Evolutionary conservation across 2,329 filamentous ascomycete species (phyloP), one percentile per base, ranked within the genome.

Genomic region (Fusarium begoniae): DNA sequence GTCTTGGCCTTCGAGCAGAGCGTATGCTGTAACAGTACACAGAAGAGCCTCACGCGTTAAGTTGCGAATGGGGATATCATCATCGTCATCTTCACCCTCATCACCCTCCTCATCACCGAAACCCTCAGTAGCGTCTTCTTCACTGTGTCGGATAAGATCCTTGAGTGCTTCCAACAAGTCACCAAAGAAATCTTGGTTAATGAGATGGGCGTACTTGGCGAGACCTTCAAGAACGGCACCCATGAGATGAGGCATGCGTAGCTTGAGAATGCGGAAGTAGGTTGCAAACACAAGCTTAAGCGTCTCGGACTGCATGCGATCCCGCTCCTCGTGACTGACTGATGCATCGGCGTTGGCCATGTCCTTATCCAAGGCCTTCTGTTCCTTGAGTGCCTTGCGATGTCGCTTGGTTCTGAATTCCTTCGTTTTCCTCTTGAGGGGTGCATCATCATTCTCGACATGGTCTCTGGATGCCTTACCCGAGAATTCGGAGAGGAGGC

Each of bases 121-220:
- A 8, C 85, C 86, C 4, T 81, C 84, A 17, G 86, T 84, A 8
- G 86, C 86, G 22, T 88, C 85, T 1, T 87, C 86, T 78, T 92
- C 89, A 59, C 93, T 92, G 75, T 95, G 90, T 8, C 90, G 90
- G 77, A 98, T 96, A 50, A 99, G 89, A 73, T 99, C 96, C 82
- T 97, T 97, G 44, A 99, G 87, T 2, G 95, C 96, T 83, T 98
- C 96, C 17, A 99, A 89, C 37, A 99, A 88, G 80, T 99, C 96
- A 35, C 96, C 96, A 78, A 99, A 99, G 86, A 99, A 98, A 81
- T 99, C 94, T 80, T 99, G 95, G 84, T 99, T 99, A 87, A 99
- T 99, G 68, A 99, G 88, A 81, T 98, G 96, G 8, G 95, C 92
- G 80, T 97, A 99, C 80, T 95, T 95, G 57, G 96, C 95, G 28